Conservation (phyloP, 306 rosid genomes). For the Fagus crenata region DNA sequence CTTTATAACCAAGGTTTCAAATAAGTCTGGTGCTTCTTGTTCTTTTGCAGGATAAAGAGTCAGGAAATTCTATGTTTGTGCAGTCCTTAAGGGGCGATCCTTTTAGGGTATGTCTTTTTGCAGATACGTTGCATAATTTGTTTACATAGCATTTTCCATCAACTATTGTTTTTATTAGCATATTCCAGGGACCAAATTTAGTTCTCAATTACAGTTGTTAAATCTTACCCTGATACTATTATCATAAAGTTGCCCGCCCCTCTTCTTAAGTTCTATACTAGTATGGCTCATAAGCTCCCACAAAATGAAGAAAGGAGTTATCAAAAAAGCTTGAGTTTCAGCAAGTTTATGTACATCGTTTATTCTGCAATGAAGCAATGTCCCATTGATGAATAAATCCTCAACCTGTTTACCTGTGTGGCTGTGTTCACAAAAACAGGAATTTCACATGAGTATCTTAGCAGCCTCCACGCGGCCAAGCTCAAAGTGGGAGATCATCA, state of each 20-base stretch:
- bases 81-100: conserved; percentile 91
- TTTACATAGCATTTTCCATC: conserved; percentile 11
- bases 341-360: background rate
- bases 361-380: background rate
- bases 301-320: background rate
- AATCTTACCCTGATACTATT: background rate
- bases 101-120: conserved; percentile 53
- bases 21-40: conserved; percentile 11
- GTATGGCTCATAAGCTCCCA: background rate
- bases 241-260: background rate
- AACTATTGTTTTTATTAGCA: background rate
- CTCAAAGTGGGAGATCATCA: conserved; percentile 71
- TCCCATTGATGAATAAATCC: background rate
- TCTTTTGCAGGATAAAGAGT: conserved; percentile 59
- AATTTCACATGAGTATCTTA: conserved; percentile 78
- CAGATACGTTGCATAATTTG: background rate
- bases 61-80: conserved; percentile 65
- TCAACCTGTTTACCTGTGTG: background rate
- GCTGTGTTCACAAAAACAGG: conserved; percentile 43
- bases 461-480: conserved; percentile 74
- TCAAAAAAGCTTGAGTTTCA: background rate
- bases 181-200: background rate
- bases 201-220: background rate
- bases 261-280: background rate
- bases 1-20: background rate